Percentiles rank a stretch among this genome's conserved stretches.
Evolutionary conservation across 73 alveolate genomes (phyloP).

Genomic region (Uronychia setigera): DNA sequence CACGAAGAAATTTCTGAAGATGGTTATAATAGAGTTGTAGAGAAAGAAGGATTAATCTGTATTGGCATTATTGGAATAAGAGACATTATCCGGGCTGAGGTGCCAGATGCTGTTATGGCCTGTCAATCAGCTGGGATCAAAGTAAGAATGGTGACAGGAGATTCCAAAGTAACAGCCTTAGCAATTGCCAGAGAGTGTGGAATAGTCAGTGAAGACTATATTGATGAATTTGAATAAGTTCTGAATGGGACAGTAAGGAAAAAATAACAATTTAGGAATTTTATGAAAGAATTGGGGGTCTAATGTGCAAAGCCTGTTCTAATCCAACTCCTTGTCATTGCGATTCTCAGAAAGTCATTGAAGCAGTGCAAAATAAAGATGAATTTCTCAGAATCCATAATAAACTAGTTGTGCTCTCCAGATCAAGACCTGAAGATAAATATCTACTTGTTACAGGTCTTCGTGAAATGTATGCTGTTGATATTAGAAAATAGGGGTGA

Average conservation of each 20-base stretch:
- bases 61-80: constrained; percentile 77
- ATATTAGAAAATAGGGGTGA: constrained; percentile 41
- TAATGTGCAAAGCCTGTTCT: constrained; percentile 71
- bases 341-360: constrained; percentile 73
- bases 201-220: constrained; percentile 71
- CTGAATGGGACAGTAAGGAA: constrained; percentile 79
- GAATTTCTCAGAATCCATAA: constrained; percentile 67
- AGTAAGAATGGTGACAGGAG: constrained; percentile 99
- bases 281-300: constrained; percentile 83
- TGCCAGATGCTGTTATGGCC: constrained; percentile 76
- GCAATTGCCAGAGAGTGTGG: constrained; percentile 97
- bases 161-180: constrained; percentile 92
- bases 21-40: constrained; percentile 1
- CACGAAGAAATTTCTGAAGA: constrained; percentile 4
- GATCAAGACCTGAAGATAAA: constrained; percentile 91
- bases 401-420: constrained; percentile 81
- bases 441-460: constrained; percentile 86
- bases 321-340: constrained; percentile 57
- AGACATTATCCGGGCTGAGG: constrained; percentile 85
- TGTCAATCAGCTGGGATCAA: constrained; percentile 87
- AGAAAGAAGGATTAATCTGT: constrained; percentile 51
- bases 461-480: constrained; percentile 31
- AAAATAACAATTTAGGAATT: no score
- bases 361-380: constrained; percentile 69
- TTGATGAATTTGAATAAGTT: constrained; percentile 24